Evolutionary conservation across 371 early-diverging fungal genomes (phyloP).

Genomic region (Amoeboaphelidium occidentale): DNA sequence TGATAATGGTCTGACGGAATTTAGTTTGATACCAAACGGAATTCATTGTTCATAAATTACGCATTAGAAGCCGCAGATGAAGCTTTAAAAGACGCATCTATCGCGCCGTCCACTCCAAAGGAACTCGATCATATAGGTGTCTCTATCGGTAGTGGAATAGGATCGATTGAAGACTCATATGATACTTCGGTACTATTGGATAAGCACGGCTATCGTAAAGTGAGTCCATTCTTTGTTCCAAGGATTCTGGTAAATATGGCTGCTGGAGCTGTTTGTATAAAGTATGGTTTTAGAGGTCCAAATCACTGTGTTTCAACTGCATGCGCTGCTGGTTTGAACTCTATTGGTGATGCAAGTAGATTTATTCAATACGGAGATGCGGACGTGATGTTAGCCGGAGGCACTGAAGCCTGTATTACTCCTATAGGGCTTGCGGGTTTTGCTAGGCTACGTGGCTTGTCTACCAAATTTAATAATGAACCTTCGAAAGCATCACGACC

Average conservation of each 20-base stretch:
- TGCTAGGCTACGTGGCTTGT: slow-evolving; percentile 32
- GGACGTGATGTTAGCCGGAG: slow-evolving; percentile 90
- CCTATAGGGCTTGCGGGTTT: slow-evolving; percentile 76
- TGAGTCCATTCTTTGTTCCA: slow-evolving; percentile 78
- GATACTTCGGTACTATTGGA: background rate
- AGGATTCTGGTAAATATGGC: slow-evolving; percentile 77
- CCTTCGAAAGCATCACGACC: slow-evolving; percentile 63
- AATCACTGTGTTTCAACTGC: slow-evolving; percentile 78
- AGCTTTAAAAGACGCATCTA: slow-evolving; percentile 59
- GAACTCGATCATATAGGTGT: slow-evolving; percentile 35
- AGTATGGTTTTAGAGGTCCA: slow-evolving; percentile 69
- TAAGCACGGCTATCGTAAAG: slow-evolving; percentile 35
- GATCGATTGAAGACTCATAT: slow-evolving; percentile 45
- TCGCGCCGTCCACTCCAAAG: slow-evolving; percentile 23
- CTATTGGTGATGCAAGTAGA: slow-evolving; percentile 74
- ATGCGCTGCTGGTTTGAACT: slow-evolving; percentile 83
- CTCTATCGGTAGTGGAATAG: slow-evolving; percentile 76
- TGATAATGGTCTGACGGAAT: background rate
- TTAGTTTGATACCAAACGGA: background rate
- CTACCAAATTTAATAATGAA: slow-evolving; percentile 39
- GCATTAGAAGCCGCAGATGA: slow-evolving; percentile 59
- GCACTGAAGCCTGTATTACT: slow-evolving; percentile 56
- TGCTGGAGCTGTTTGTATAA: slow-evolving; percentile 71
- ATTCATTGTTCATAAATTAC: slow-evolving; percentile 55
- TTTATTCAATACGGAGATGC: slow-evolving; percentile 79